Conservation (phyloP, 2,329 filamentous ascomycete genomes). For the Daldinia sp. region DNA sequence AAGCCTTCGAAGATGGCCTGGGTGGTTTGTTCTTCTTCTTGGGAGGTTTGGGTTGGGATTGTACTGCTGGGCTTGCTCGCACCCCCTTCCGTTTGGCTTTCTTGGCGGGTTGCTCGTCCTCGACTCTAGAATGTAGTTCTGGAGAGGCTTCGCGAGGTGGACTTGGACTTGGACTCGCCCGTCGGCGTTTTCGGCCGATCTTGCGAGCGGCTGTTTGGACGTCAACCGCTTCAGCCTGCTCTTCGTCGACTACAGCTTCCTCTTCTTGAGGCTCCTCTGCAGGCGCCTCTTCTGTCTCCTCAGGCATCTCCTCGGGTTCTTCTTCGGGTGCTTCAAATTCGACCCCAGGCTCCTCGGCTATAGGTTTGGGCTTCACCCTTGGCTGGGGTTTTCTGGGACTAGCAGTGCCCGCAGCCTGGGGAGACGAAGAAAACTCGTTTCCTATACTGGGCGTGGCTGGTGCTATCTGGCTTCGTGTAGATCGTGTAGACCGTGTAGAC, state of each 20-base stretch:
- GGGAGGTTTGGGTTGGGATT: constrained; percentile 50
- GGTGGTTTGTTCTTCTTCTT: constrained; percentile 39
- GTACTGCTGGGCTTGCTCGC: constrained; percentile 53
- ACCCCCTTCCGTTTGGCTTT: constrained; percentile 47
- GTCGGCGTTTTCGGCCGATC: constrained; percentile 55
- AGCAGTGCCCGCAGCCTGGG: constrained; percentile 42
- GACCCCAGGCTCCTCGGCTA: constrained; percentile 18
- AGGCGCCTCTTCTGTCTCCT: too few relatives aligned
- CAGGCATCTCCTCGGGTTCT: constrained; percentile 38
- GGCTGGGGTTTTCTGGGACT: constrained; percentile 41
- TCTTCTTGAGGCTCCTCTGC: constrained; percentile 36
- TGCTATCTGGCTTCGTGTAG: constrained; percentile 38
- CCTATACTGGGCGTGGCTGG: constrained; percentile 33
- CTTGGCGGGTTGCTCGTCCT: constrained; percentile 47
- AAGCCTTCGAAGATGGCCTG: too few relatives aligned
- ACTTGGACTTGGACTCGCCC: constrained; percentile 49
- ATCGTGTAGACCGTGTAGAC: constrained; percentile 40
- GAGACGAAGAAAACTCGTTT: constrained; percentile 43
- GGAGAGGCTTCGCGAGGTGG: constrained; percentile 50
- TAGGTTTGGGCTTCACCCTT: constrained; percentile 34
- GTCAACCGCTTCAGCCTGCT: constrained; percentile 56
- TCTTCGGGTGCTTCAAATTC: constrained; percentile 35
- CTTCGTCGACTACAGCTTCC: constrained; percentile 38
- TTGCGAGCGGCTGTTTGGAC: constrained; percentile 53
- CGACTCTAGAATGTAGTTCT: constrained; percentile 51